Evolutionary conservation across 106 monocot species (phyloP).

Genomic region (Allium fistulosum): DNA sequence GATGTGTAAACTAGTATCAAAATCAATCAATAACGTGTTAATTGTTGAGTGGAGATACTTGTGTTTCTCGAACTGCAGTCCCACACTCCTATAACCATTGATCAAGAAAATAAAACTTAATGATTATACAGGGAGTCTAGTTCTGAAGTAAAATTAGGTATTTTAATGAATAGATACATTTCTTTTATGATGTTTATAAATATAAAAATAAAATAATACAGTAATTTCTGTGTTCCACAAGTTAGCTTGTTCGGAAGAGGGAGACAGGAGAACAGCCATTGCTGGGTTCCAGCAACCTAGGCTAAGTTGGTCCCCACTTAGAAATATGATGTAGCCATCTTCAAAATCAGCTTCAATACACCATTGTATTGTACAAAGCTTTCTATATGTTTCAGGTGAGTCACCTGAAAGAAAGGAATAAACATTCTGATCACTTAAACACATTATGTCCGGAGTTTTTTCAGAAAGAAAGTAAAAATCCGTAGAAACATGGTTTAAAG

Average conservation of each 20-base stretch:
- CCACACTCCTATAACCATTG: too few relatives aligned
- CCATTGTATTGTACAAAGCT: conserved; percentile 62
- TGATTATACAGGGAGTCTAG: too few relatives aligned
- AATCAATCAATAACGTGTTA: too few relatives aligned
- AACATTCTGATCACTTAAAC: too few relatives aligned
- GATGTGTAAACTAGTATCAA: too few relatives aligned
- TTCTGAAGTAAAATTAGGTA: too few relatives aligned
- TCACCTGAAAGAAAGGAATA: conserved; percentile 33
- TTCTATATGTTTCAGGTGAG: conserved; percentile 21
- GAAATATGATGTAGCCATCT: conserved; percentile 45
- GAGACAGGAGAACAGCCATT: conserved; percentile 65
- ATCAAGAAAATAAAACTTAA: too few relatives aligned
- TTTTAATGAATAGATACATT: too few relatives aligned
- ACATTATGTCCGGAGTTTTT: neutral
- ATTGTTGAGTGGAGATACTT: too few relatives aligned
- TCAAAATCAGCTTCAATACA: conserved; percentile 73
- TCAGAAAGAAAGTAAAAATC: neutral
- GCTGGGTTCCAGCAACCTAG: conserved; percentile 89
- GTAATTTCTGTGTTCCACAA: conserved; percentile 68
- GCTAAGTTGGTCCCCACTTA: conserved; percentile 69
- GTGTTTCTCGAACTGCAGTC: too few relatives aligned
- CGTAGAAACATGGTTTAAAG: neutral
- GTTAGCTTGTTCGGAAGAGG: conserved; percentile 34
- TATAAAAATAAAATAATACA: conserved; percentile 21
- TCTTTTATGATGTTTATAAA: too few relatives aligned